Base-by-base conservation (phyloP, 345 rosid genomes). In the Aethionema arabicum region DNA sequence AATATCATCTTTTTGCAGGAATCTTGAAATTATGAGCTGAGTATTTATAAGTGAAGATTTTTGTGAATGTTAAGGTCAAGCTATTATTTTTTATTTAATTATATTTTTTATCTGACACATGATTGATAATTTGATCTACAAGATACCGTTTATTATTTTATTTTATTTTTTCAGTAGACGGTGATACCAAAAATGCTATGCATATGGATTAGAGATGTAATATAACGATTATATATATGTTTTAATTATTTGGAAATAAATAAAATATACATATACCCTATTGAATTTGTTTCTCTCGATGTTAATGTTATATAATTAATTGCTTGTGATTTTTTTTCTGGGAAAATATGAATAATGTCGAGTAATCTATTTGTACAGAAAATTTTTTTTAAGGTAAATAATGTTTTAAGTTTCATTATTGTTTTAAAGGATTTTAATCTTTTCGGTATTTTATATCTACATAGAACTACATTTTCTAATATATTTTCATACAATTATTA, bases 121-220 rank as follows among this genome's bases (percentile, higher is more conserved):
- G 66, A 65, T 71, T 72, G 27, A 21, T 21, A 21, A 21, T 21
- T 21, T 21, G 62, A 65, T 72, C 56, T 52, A 40, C 38, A 65
- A 65, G 70, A 59, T 72, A 65, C 55, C 58, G 61, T 71, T 56
- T 37, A 61, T 68, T 10, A 49, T 67, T 33, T 4, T 14, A 15
- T 5, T 3, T 30, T 44, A 27, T 7, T 45, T 45, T 8, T 53
- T 55, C 14, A 38, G 42, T 10, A 12, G 63, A 62, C 68, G 63
- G 68, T 62, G 63, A 55, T 5, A 70, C 64, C 56, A 13, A 46
- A 63, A 64, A 63, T 69, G 63, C 40, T 55, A 61, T 21, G 63
- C 57, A 55, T 11, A 53, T 53, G 58, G 44, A n/a, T 61, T 61
- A 52, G 62, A 61, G 43, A 61, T 61, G 56, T 16, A 52, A 33